phyloP scores from a whole-genome alignment of 2,329 filamentous ascomycete genomes.

The Beauveria sp. region DNA sequence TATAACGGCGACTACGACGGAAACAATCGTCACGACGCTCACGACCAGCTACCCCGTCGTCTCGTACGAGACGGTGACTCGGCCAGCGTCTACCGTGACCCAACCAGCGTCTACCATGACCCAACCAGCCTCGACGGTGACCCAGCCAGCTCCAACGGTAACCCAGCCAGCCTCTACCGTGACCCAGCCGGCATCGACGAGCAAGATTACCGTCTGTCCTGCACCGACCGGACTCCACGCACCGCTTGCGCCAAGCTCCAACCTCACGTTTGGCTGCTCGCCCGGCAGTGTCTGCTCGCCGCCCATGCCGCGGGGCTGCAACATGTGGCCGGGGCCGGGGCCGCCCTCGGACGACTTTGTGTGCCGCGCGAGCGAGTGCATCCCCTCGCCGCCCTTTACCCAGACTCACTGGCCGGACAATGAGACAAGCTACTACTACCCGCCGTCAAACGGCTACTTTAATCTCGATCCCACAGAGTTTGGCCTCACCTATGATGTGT shows the following conservation, averaged over 20 bases:
- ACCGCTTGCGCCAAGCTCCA: slow-evolving; percentile 27
- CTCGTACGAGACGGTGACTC: slow-evolving; percentile 24
- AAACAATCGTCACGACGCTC: slow-evolving; percentile 6
- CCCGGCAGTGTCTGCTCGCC: slow-evolving; percentile 47
- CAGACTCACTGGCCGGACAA: slow-evolving; percentile 36
- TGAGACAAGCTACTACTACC: slow-evolving; percentile 45
- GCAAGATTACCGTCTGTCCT: slow-evolving; percentile 32
- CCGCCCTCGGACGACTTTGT: slow-evolving; percentile 38
- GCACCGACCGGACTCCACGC: slow-evolving; percentile 31
- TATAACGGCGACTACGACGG: slow-evolving; percentile 1
- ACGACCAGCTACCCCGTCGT: slow-evolving; percentile 26
- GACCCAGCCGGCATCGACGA: background rate
- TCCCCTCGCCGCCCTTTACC: slow-evolving; percentile 30
- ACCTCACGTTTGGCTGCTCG: slow-evolving; percentile 45
- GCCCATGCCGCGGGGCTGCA: slow-evolving; percentile 41
- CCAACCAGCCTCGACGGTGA: background rate
- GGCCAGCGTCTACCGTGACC: background rate
- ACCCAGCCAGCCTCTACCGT: background rate
- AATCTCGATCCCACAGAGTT: slow-evolving; percentile 55
- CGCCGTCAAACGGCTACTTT: slow-evolving; percentile 48
- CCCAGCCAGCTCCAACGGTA: slow-evolving; percentile 13
- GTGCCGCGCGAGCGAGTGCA: slow-evolving; percentile 39
- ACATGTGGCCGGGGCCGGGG: slow-evolving; percentile 42
- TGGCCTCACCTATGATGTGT: slow-evolving; percentile 56
- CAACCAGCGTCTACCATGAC: slow-evolving; percentile 13